Conservation (phyloP, 2,329 filamentous ascomycete genomes). For the Scortechinia acanthostroma region DNA sequence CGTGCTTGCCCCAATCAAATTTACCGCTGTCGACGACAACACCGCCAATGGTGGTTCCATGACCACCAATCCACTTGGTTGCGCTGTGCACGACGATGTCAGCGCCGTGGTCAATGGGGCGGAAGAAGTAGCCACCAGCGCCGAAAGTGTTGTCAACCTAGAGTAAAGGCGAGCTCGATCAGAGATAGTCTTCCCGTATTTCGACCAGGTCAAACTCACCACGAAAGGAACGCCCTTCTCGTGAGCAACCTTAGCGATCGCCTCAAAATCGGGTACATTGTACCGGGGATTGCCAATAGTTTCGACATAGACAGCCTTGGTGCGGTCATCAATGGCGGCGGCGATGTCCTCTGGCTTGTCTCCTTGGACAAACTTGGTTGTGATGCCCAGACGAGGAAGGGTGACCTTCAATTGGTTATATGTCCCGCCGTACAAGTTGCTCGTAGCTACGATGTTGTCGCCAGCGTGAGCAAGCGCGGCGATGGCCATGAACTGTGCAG, state of each 20-base stretch:
- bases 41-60: conserved; percentile 60
- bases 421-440: conserved; percentile 87
- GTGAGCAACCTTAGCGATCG: conserved; percentile 54
- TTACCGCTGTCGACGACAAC: conserved; percentile 59
- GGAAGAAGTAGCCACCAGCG: conserved; percentile 54
- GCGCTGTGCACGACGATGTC: conserved; percentile 64
- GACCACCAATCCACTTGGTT: conserved; percentile 62
- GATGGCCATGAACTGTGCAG: conserved; percentile 87
- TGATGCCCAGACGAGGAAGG: conserved; percentile 78
- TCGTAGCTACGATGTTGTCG: conserved; percentile 88
- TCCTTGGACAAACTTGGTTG: conserved; percentile 78
- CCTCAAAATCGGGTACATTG: conserved; percentile 62
- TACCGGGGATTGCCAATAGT: conserved; percentile 60
- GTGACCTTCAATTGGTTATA: conserved; percentile 97
- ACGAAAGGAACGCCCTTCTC: conserved; percentile 43
- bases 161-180: neutral
- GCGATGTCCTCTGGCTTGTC: conserved; percentile 75
- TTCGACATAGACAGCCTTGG: conserved; percentile 62
- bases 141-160: conserved; percentile 60
- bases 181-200: too few relatives aligned
- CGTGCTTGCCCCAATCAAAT: conserved; percentile 62
- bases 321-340: conserved; percentile 55
- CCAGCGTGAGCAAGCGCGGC: conserved; percentile 76
- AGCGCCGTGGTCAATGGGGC: conserved; percentile 55
- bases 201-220: conserved; percentile 7